phyloP scores from a whole-genome alignment of 495 filamentous ascomycete genomes.

The Oidiodendron maius region DNA sequence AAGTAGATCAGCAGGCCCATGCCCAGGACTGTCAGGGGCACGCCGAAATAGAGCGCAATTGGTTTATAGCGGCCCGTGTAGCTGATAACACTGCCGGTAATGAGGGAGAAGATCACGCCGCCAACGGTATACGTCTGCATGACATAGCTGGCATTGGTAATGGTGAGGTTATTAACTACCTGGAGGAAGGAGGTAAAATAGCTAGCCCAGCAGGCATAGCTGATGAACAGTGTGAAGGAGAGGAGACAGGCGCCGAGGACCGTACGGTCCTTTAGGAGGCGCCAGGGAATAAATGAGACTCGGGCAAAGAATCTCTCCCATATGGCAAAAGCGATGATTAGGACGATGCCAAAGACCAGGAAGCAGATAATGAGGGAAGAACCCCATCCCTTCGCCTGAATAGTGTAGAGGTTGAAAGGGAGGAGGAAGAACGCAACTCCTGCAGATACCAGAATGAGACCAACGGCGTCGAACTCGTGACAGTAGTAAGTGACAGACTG shows the following conservation, averaged over 20 bases:
- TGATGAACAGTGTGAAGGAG: slow-evolving; percentile 49
- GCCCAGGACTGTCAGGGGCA: slow-evolving; percentile 58
- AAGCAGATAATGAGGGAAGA: slow-evolving; percentile 50
- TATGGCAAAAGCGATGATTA: slow-evolving; percentile 46
- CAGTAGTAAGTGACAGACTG: no score
- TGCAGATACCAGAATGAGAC: slow-evolving; percentile 44
- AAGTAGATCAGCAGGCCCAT: slow-evolving; percentile 72
- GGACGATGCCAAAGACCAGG: slow-evolving; percentile 47
- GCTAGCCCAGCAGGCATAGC: slow-evolving; percentile 57
- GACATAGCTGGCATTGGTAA: slow-evolving; percentile 57
- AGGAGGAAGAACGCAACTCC: slow-evolving; percentile 55
- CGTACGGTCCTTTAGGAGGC: slow-evolving; percentile 51
- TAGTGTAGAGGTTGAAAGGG: slow-evolving; percentile 49
- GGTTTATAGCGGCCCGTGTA: slow-evolving; percentile 48
- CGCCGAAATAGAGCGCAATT: slow-evolving; percentile 45
- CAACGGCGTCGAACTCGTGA: no score
- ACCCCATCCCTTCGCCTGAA: slow-evolving; percentile 39
- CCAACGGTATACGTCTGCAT: slow-evolving; percentile 63
- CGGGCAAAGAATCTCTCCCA: slow-evolving; percentile 52
- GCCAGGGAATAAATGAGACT: slow-evolving; percentile 50
- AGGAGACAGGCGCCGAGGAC: slow-evolving; percentile 50
- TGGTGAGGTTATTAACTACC: slow-evolving; percentile 57
- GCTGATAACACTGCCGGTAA: slow-evolving; percentile 44
- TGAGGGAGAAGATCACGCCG: slow-evolving; percentile 57
- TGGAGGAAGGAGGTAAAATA: slow-evolving; percentile 64